Evolutionary conservation across 225 moss, liverwort and hornwort species (phyloP), one percentile per base, ranked within the genome.

Genomic region (Physcomitrium patens): DNA sequence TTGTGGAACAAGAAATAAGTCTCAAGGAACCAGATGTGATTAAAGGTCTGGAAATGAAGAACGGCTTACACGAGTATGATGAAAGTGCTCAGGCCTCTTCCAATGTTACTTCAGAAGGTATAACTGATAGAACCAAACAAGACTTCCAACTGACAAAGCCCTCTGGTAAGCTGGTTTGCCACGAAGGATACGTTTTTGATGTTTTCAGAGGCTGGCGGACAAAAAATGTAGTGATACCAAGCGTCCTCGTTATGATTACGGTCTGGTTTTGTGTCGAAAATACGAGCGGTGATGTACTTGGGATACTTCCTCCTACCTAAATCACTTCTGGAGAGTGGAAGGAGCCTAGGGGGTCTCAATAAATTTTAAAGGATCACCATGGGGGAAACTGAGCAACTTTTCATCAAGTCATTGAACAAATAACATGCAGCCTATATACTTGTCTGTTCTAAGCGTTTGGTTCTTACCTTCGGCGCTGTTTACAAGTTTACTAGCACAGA

Each of bases 301-400:
- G 5, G 18, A 27, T 43, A 67, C 10, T 49, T 55, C 62, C 49
- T 10, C 78, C 75, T 41, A 83, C 79, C n/a, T 82, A 43, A 65
- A n/a, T 42, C 52, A 69, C 22, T 53, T 19, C 37, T 28, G 20
- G 7, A 22, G 17, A 24, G 55, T 50, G n/a, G 49, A 26, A 19
- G 48, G 17, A 63, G 48, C 22, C 26, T 55, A 2, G 14, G 17
- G 18, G 10, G 37, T 23, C 48, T 68, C 15, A 53, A 20, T 20
- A 24, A 19, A 24, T 7, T 63, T 9, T 7, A 1, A 22, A 0
- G 11, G 0, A 26, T 57, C 70, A 71, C 17, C 44, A 7, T 20
- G 13, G n/a, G n/a, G 41, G 12, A 12, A 43, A 44, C 8, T 27
- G 31, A 37, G 31, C 5, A 31, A 31, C 31, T 5, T 31, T n/a